These are phyloP conservation scores for Penicillium bialowiezense DNA, from an alignment of 495 filamentous ascomycete genomes.

Conservation along the genomic window DNA sequence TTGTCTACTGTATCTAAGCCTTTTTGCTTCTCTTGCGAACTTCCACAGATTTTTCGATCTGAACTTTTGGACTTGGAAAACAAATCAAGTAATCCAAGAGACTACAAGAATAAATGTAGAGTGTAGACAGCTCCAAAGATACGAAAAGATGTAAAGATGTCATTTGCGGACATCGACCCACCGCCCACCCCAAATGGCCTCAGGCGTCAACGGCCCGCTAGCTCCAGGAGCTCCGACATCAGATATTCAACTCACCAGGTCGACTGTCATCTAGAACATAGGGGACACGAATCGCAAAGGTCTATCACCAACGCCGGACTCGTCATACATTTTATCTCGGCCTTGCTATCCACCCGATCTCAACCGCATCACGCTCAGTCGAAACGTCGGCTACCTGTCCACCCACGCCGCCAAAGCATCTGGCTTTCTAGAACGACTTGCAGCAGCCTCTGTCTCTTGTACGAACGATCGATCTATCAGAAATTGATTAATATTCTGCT, in stretches of 20 bases:
- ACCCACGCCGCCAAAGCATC: not conserved
- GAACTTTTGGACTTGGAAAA: not conserved
- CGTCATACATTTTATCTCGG: no score
- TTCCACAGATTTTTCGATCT: conserved; percentile 1
- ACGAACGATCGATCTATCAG: not conserved
- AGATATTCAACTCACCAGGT: conserved; percentile 11
- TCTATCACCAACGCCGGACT: not conserved
- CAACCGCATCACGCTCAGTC: not conserved
- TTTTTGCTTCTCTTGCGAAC: conserved; percentile 13
- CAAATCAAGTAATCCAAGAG: not conserved
- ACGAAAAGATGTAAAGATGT: not conserved
- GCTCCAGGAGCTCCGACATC: conserved; percentile 33
- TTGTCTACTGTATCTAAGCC: conserved; percentile 20
- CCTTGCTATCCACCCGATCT: not conserved
- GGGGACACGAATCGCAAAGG: not conserved
- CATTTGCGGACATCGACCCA: conserved; percentile 4
- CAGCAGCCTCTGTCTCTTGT: not conserved
- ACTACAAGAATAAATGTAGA: not conserved
- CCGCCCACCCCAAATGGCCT: conserved; percentile 22
- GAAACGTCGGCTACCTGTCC: conserved; percentile 2
- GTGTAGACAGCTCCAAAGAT: not conserved
- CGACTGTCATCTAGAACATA: conserved; percentile 1
- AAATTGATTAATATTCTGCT: not conserved
- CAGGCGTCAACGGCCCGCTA: conserved; percentile 19
- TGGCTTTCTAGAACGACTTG: not conserved